Evolutionary conservation across 345 rosid species (phyloP), one percentile per base, ranked within the genome.

Genomic region (Durio zibethinus): DNA sequence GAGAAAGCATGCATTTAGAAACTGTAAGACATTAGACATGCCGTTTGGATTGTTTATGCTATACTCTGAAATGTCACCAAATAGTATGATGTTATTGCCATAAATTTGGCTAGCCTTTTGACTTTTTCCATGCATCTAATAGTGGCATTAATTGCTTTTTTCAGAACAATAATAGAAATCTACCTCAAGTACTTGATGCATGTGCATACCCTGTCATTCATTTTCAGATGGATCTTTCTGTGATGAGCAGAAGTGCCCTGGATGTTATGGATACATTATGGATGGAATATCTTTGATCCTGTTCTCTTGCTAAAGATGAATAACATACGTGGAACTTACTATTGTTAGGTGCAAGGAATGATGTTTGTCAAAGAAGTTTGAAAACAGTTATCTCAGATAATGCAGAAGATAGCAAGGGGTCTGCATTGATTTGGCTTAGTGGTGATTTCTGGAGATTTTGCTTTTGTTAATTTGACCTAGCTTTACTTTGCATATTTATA

Each of bases 401-500:
- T 96, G 97, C 91, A 90, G 82, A 93, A 91, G 82, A 88, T 86
- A 78, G 93, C 93, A 8, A 91, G 81, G 76, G 97, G 99, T 95
- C 56, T 72, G 94, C 80, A 53, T 80, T 79, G 43, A 50, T 69
- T 69, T 69, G 56, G 27, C 69, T 27, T 29, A 1, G 14, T 43
- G 15, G 66, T 48, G 27, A 48, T 70, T 25, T 36, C 20, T 68
- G 52, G 42, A 38, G 50, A 57, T 63, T 35, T 59, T 63, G 27
- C 33, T 27, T 18, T 73, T 43, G 12, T 40, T 50, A 43, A 68
- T 70, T 25, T 70, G 23, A 16, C 48, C n/a, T 66, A 25, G 31
- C 76, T 78, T 54, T 35, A 27, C 69, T 78, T 47, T 40, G 5
- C 57, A 60, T 60, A 33, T 10, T 6, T 71, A 16, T 31, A 21